These are phyloP conservation scores for Cytospora leucostoma DNA, from an alignment of 2,329 filamentous ascomycete genomes.

Conservation along the genomic window DNA sequence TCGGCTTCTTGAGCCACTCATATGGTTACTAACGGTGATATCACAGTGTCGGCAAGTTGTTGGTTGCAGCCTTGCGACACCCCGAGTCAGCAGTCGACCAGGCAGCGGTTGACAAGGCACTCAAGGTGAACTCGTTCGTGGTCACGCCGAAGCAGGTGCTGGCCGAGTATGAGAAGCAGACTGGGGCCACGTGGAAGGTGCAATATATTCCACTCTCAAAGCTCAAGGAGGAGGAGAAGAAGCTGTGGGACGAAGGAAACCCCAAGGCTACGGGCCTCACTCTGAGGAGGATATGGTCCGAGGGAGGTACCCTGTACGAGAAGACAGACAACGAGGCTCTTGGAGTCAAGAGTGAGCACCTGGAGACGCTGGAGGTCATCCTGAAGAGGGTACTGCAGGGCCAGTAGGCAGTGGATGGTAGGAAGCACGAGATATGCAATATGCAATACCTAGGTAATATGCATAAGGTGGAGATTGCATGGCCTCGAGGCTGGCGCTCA, in stretches of 20 bases:
- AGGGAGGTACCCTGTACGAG: slow-evolving; percentile 71
- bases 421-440: neutral
- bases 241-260: slow-evolving; percentile 56
- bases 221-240: slow-evolving; percentile 58
- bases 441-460: neutral
- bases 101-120: slow-evolving; percentile 53
- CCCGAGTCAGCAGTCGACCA: slow-evolving; percentile 55
- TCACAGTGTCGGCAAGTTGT: slow-evolving; percentile 63
- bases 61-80: slow-evolving; percentile 62
- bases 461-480: too few relatives aligned
- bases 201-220: slow-evolving; percentile 54
- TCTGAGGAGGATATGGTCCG: slow-evolving; percentile 69
- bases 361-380: slow-evolving; percentile 51
- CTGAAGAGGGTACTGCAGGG: slow-evolving; percentile 32
- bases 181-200: slow-evolving; percentile 57
- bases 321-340: slow-evolving; percentile 66
- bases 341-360: slow-evolving; percentile 48
- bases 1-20: neutral
- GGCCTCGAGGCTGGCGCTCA: too few relatives aligned
- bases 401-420: neutral
- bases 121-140: slow-evolving; percentile 73
- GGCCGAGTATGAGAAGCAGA: slow-evolving; percentile 69
- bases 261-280: slow-evolving; percentile 59
- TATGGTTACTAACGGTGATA: slow-evolving; percentile 1
- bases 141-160: slow-evolving; percentile 63